Evolutionary conservation across 2,329 filamentous ascomycete species (phyloP).

Genomic region (Aspergillus texensis): DNA sequence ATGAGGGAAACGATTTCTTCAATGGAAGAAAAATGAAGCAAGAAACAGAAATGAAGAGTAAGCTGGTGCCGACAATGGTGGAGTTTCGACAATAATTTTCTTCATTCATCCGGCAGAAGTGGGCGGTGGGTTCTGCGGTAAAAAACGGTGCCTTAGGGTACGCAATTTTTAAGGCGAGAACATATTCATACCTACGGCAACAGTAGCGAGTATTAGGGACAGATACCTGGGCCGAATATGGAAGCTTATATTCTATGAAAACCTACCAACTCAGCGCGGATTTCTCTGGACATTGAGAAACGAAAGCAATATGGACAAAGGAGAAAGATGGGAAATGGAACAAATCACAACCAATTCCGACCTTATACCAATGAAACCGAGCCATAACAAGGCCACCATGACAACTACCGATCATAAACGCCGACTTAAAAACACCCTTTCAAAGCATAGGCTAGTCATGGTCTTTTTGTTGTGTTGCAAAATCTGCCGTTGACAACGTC

Average conservation of each 20-base stretch:
- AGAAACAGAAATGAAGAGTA: neutral
- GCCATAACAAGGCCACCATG: neutral
- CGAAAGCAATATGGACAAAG: neutral
- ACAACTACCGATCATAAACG: neutral
- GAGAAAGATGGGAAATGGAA: neutral
- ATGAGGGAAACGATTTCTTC: neutral
- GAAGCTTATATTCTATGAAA: neutral
- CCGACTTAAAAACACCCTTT: constrained; percentile 11
- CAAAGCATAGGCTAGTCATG: constrained; percentile 12
- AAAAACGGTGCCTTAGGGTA: constrained; percentile 10
- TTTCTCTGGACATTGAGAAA: neutral
- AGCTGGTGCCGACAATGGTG: constrained; percentile 1
- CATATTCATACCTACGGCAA: neutral
- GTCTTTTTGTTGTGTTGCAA: constrained; percentile 15
- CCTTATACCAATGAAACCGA: neutral
- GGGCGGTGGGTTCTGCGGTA: constrained; percentile 33
- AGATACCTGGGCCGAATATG: neutral
- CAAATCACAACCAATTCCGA: neutral
- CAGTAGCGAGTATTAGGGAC: neutral
- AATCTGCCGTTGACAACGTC: constrained; percentile 15
- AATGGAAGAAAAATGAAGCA: neutral
- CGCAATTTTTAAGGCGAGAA: neutral
- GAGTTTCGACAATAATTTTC: constrained; percentile 36
- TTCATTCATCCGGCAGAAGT: constrained; percentile 31
- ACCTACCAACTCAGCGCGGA: neutral